These are phyloP conservation scores for Calonectria pseudoturangicola DNA, from an alignment of 2,329 filamentous ascomycete genomes.

Conservation along the genomic window DNA sequence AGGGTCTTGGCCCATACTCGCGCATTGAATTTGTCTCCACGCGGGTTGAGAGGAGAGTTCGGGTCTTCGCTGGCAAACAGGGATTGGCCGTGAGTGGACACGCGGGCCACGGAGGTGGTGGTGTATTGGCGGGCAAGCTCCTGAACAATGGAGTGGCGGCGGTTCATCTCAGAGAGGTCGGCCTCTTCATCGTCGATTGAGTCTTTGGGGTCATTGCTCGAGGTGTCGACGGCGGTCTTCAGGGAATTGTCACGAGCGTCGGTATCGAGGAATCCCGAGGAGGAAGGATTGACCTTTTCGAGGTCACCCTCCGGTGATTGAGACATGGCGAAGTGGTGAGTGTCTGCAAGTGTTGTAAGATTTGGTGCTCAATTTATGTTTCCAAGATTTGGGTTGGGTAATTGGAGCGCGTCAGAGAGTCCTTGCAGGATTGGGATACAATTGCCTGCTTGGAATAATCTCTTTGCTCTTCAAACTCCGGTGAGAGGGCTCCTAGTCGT, in stretches of 20 bases:
- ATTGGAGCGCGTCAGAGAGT: slow-evolving; percentile 20
- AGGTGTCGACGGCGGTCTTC: slow-evolving; percentile 31
- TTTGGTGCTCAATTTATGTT: slow-evolving; percentile 3
- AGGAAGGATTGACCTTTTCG: slow-evolving; percentile 20
- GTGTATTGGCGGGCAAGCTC: slow-evolving; percentile 39
- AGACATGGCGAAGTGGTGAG: slow-evolving; percentile 24
- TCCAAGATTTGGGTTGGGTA: background rate
- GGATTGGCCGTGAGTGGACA: slow-evolving; percentile 25
- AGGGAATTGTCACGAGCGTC: slow-evolving; percentile 20
- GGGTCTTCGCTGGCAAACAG: slow-evolving; percentile 31
- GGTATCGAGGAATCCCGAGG: slow-evolving; percentile 18
- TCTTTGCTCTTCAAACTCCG: slow-evolving; percentile 37
- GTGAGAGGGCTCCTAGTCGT: slow-evolving; percentile 10
- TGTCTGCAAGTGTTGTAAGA: background rate
- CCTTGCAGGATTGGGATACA: slow-evolving; percentile 22
- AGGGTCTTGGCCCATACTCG: slow-evolving; percentile 39
- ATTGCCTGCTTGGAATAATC: slow-evolving; percentile 32
- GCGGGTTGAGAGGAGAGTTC: slow-evolving; percentile 33
- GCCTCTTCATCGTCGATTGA: slow-evolving; percentile 25
- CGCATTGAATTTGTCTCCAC: slow-evolving; percentile 34
- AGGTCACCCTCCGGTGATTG: slow-evolving; percentile 15
- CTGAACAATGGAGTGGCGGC: slow-evolving; percentile 35
- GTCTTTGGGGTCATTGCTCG: slow-evolving; percentile 25
- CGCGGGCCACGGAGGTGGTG: slow-evolving; percentile 19
- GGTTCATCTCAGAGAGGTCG: slow-evolving; percentile 29